Conservation (phyloP, 2,329 filamentous ascomycete genomes). For the Penicillium oxalicum region DNA sequence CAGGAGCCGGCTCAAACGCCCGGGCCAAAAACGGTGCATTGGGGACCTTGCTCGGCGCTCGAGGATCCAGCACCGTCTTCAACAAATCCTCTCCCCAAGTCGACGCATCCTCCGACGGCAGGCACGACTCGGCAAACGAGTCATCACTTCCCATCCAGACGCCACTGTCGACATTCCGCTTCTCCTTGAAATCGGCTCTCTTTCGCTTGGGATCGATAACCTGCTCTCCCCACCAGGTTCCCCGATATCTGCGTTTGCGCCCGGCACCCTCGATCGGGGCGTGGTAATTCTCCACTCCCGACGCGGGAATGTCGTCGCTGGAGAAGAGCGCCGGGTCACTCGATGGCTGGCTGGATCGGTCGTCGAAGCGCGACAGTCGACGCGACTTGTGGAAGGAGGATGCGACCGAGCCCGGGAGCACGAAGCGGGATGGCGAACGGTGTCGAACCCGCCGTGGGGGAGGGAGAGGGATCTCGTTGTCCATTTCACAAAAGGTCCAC, state of each 20-base stretch:
- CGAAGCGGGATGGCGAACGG: conserved; percentile 25
- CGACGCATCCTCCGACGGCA: conserved; percentile 32
- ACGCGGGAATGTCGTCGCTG: conserved; percentile 43
- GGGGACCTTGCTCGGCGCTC: conserved; percentile 1
- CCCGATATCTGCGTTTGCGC: conserved; percentile 39
- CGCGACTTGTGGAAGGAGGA: conserved; percentile 22
- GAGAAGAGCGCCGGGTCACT: conserved; percentile 45
- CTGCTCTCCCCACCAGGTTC: conserved; percentile 43
- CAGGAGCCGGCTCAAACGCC: not conserved
- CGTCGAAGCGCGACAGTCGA: conserved; percentile 29
- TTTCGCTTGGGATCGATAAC: conserved; percentile 33
- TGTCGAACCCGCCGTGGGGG: conserved; percentile 33
- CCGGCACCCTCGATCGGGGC: conserved; percentile 17
- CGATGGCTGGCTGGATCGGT: conserved; percentile 35
- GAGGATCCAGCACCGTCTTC: conserved; percentile 20
- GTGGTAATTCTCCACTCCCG: conserved; percentile 42
- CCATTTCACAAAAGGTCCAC: conserved; percentile 25
- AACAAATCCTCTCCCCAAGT: conserved; percentile 36
- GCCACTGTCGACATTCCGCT: conserved; percentile 42
- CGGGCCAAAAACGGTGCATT: not conserved
- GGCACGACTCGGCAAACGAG: conserved; percentile 29
- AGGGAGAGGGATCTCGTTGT: conserved; percentile 36
- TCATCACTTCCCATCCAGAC: conserved; percentile 46
- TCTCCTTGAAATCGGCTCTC: conserved; percentile 40
- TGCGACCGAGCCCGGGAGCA: conserved; percentile 11